phyloP scores from a whole-genome alignment of 2,329 filamentous ascomycete species.

The Sporothrix euskadiensis region DNA sequence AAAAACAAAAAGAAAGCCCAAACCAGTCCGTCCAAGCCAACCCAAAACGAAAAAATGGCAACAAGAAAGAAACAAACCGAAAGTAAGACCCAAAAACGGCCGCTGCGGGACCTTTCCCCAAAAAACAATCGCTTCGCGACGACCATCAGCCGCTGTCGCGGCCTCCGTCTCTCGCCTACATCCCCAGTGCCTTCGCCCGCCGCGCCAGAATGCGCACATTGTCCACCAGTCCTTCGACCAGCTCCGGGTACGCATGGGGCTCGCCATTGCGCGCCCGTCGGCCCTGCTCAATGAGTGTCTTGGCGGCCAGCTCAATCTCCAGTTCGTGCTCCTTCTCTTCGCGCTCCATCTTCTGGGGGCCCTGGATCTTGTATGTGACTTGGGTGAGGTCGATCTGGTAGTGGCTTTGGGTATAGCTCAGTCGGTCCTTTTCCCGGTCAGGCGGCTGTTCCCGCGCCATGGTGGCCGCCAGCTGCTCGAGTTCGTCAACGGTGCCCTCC shows the following conservation, averaged over 20 bases:
- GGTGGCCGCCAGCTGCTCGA: conserved; percentile 46
- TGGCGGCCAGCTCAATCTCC: conserved; percentile 72
- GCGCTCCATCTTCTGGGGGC: conserved; percentile 43
- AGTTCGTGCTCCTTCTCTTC: conserved; percentile 73
- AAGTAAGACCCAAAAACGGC: background rate
- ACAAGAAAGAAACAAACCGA: background rate
- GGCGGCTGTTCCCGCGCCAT: conserved; percentile 46
- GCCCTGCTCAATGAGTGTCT: conserved; percentile 66
- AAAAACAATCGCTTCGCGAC: background rate
- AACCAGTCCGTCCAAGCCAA: background rate
- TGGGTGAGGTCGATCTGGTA: conserved; percentile 94
- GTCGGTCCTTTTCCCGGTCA: conserved; percentile 81
- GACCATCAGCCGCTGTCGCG: too few species aligned
- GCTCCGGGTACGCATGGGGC: conserved; percentile 62
- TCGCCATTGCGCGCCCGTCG: conserved; percentile 53
- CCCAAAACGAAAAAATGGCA: background rate
- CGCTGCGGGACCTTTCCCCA: too few species aligned
- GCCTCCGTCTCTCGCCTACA: background rate
- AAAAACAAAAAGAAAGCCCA: background rate
- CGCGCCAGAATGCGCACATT: conserved; percentile 62
- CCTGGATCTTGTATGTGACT: conserved; percentile 58
- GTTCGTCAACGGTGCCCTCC: conserved; percentile 64
- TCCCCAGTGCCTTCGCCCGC: conserved; percentile 19
- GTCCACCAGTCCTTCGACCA: conserved; percentile 73
- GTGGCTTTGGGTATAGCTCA: conserved; percentile 84